Conservation (phyloP, 305 asterid genomes). For the Salvia sclarea region DNA sequence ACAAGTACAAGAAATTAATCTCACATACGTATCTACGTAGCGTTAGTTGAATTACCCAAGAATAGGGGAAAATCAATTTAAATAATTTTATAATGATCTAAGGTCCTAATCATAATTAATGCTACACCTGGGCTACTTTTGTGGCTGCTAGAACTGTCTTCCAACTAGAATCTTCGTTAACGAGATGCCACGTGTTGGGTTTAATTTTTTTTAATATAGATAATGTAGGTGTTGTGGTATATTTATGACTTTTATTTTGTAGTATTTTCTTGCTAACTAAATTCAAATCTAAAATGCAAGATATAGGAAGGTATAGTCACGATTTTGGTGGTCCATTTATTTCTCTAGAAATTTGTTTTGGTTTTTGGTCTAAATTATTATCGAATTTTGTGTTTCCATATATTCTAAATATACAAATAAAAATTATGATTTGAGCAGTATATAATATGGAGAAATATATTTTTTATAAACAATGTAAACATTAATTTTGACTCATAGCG, state of each 20-base stretch:
- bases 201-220: neutral
- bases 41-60: slow-evolving; percentile 27
- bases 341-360: neutral
- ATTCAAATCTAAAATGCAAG: neutral
- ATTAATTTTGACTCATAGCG: neutral
- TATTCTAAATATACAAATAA: no score
- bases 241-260: neutral
- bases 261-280: neutral
- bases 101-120: neutral
- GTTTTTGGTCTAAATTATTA: neutral
- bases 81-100: neutral
- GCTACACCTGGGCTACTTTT: slow-evolving; percentile 13
- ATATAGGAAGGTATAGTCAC: neutral
- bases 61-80: slow-evolving; percentile 7
- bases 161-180: slow-evolving; percentile 17
- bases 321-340: neutral
- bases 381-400: neutral
- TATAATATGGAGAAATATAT: no score
- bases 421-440: no score
- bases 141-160: neutral
- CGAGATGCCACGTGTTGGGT: slow-evolving; percentile 17
- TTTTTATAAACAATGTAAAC: neutral
- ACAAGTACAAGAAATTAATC: neutral
- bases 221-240: neutral
- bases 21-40: neutral